Evolutionary conservation across 228 moss, liverwort and hornwort genomes (phyloP).

Genomic region (Sphagnum fallax): DNA sequence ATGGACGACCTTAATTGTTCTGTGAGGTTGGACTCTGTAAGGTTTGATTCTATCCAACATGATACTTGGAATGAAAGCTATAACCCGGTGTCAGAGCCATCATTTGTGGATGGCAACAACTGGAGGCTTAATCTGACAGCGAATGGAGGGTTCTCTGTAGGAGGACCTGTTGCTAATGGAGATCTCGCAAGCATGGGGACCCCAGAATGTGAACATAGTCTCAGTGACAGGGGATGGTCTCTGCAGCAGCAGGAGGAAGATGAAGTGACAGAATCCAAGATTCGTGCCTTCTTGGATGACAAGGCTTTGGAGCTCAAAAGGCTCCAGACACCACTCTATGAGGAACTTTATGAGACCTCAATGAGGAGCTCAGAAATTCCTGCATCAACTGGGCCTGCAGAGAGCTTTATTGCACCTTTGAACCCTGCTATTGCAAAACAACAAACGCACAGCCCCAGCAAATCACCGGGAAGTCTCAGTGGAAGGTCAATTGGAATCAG

Average conservation of each 20-base stretch:
- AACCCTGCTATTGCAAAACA: conserved; percentile 52
- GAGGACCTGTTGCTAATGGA: conserved; percentile 4
- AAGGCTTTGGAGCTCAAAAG: conserved; percentile 84
- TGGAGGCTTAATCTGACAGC: conserved; percentile 34
- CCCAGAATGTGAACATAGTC: conserved; percentile 17
- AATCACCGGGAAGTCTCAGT: conserved; percentile 62
- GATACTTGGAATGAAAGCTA: conserved; percentile 66
- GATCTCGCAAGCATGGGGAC: conserved; percentile 1
- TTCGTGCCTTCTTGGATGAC: conserved; percentile 84
- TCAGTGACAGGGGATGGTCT: conserved; percentile 21
- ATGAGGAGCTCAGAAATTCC: conserved; percentile 7
- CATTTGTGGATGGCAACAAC: conserved; percentile 33
- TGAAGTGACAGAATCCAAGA: conserved; percentile 85
- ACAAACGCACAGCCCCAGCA: conserved; percentile 36
- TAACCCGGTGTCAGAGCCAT: conserved; percentile 81
- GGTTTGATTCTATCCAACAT: conserved; percentile 23
- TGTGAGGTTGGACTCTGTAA: conserved; percentile 35
- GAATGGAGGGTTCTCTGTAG: conserved; percentile 29
- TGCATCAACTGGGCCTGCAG: conserved; percentile 32
- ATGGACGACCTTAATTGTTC: conserved; percentile 55
- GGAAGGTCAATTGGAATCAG: conserved; percentile 32
- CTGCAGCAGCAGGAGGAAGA: conserved; percentile 68
- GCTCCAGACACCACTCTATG: conserved; percentile 79
- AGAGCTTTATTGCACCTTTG: conserved; percentile 50
- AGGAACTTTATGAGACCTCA: conserved; percentile 63